A percentile compares a stretch with the other conserved stretches of the same genome.
These are phyloP conservation scores for Gyromitra esculenta DNA, from an alignment of 2,329 filamentous ascomycete genomes.

Conservation along the genomic window DNA sequence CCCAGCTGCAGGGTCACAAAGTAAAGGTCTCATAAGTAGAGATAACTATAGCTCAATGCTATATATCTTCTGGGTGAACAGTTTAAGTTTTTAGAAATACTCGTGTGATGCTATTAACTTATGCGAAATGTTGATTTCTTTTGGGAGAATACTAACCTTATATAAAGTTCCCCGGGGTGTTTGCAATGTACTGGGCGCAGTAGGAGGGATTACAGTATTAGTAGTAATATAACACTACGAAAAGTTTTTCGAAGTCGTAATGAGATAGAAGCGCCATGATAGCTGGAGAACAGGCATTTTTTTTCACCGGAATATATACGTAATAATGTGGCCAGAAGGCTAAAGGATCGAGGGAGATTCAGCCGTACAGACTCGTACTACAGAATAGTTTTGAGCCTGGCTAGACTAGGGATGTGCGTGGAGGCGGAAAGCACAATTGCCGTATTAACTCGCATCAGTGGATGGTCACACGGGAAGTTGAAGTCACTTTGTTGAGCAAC, in stretches of 20 bases:
- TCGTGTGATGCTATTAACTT: not conserved
- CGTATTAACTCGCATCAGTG: not conserved
- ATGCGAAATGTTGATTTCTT: not conserved
- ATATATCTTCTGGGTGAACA: too few species aligned
- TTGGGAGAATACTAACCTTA: not conserved
- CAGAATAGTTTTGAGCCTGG: not conserved
- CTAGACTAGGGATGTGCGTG: not conserved
- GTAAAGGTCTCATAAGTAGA: too few species aligned
- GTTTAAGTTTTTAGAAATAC: not conserved
- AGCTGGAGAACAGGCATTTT: not conserved
- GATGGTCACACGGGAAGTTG: not conserved
- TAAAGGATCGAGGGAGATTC: not conserved
- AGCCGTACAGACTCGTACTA: not conserved
- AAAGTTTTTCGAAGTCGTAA: not conserved
- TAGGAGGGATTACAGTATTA: not conserved
- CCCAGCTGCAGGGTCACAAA: too few species aligned
- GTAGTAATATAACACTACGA: not conserved
- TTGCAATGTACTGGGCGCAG: not conserved
- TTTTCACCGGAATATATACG: too few species aligned
- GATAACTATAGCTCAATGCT: too few species aligned
- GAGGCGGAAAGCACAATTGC: not conserved
- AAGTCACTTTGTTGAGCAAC: conserved; percentile 3
- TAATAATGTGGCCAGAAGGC: not conserved
- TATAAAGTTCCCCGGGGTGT: not conserved
- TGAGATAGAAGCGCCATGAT: not conserved